Base-by-base conservation (phyloP, 2,329 filamentous ascomycete species). In the Diaporthe capsici region DNA sequence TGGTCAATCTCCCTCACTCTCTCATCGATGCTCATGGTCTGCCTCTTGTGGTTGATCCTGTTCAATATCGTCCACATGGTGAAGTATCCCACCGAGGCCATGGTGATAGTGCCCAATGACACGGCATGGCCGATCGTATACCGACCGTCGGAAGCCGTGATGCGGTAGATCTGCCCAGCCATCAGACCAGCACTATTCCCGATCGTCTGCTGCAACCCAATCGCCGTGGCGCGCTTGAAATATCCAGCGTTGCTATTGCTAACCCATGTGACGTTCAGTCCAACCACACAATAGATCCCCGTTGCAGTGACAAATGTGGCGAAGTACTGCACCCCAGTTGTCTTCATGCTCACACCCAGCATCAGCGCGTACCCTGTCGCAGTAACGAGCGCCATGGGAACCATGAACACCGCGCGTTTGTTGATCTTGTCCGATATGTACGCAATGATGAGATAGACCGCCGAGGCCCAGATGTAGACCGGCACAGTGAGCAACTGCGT, bases 401-500 rank as follows among this genome's bases (percentile, higher is more conserved):
- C 92, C 77, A 95, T 93, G 83, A 84, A 81, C 2, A 80, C 80
- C 0, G 82, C 82, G 4, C 84, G 81, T 20, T 82, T 61, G 31
- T 79, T 79, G 47, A 83, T 80, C 13, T 83, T 82, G 79, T 91
- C 89, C 0, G 88, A 88, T n/a, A 86, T 76, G 57, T 81, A 87
- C 2, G 88, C 86, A 1, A 87, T 78, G 0, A 78, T 75, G 8
- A 91, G 81, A 77, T 88, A 91, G 37, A 81, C 79, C 9, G 86
- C 75, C 1, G 85, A 87, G 4, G 87, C 88, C 75, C 86, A 86
- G 20, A 89, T 80, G 77, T 89, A 91, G n/a, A 91, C 88, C 0
- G 90, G 90, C 1, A 91, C 88, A 5, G 88, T 91, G 47, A 91
- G 82, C 49, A 88, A 86, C 74, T 91, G 88, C 15, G 87, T 86